Evolutionary conservation across 495 filamentous ascomycete species (phyloP).

Genomic region (Staphylotrichum tortipilum): DNA sequence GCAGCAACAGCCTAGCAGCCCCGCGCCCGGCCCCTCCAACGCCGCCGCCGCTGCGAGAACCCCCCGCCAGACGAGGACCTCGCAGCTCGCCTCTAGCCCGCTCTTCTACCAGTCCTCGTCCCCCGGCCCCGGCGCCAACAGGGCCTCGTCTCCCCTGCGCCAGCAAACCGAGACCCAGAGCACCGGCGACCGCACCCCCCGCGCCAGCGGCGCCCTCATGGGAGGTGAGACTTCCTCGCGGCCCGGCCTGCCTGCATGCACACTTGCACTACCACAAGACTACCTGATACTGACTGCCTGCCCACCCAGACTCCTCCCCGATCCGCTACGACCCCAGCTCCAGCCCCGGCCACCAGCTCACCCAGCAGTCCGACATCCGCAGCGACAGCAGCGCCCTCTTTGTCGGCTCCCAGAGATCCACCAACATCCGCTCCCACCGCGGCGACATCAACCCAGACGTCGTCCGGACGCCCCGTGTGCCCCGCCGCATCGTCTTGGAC

Average conservation of each 20-base stretch:
- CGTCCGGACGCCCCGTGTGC: slow-evolving; percentile 54
- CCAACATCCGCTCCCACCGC: slow-evolving; percentile 53
- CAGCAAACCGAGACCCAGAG: slow-evolving; percentile 49
- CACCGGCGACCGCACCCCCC: slow-evolving; percentile 58
- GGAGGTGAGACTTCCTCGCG: slow-evolving; percentile 49
- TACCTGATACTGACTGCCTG: too few relatives aligned
- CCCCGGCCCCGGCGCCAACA: slow-evolving; percentile 42
- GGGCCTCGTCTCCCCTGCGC: slow-evolving; percentile 43
- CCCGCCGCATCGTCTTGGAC: slow-evolving; percentile 70
- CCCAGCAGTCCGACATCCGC: slow-evolving; percentile 54
- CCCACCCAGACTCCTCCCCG: slow-evolving; percentile 67
- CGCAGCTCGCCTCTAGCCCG: slow-evolving; percentile 62
- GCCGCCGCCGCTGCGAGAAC: slow-evolving; percentile 37
- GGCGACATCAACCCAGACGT: slow-evolving; percentile 77
- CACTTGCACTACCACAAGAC: not conserved
- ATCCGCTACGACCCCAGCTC: slow-evolving; percentile 84
- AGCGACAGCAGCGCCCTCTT: slow-evolving; percentile 84
- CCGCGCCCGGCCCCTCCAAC: slow-evolving; percentile 37
- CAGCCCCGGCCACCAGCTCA: slow-evolving; percentile 57
- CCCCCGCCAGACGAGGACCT: slow-evolving; percentile 36
- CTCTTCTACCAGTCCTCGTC: slow-evolving; percentile 80
- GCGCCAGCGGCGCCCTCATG: slow-evolving; percentile 50
- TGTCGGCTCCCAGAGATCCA: slow-evolving; percentile 55
- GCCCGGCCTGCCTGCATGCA: too few relatives aligned
- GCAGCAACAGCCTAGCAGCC: slow-evolving; percentile 45